Conservation (phyloP, 192 early-diverging fungal species). For the Coemansia sp. region DNA sequence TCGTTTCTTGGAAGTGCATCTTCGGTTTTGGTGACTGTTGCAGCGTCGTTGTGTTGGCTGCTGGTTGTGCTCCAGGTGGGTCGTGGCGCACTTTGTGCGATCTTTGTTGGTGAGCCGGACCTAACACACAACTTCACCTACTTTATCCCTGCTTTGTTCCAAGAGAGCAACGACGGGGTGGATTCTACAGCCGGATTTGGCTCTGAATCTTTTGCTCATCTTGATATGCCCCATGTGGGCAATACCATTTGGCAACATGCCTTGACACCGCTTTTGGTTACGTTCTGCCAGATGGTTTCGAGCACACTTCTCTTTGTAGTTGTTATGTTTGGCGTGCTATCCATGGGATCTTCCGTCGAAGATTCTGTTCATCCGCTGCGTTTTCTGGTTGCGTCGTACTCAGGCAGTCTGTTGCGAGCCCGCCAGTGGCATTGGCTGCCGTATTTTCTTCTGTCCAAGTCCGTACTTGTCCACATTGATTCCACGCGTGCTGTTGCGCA, state of each 20-base stretch:
- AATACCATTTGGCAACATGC: neutral
- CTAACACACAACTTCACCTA: constrained; percentile 43
- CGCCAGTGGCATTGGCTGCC: constrained; percentile 45
- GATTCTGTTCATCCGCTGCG: constrained; percentile 42
- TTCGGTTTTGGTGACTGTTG: constrained; percentile 18
- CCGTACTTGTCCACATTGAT: constrained; percentile 19
- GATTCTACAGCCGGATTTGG: neutral
- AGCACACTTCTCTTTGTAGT: constrained; percentile 40
- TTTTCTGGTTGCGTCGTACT: constrained; percentile 20
- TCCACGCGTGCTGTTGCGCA: constrained; percentile 11
- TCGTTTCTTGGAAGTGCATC: constrained; percentile 14
- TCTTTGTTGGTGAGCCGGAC: constrained; percentile 50
- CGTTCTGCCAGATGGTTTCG: constrained; percentile 36
- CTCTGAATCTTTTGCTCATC: neutral
- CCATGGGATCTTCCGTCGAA: constrained; percentile 37
- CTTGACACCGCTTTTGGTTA: constrained; percentile 23
- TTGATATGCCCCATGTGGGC: neutral
- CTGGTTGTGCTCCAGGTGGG: constrained; percentile 48
- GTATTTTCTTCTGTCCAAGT: constrained; percentile 18
- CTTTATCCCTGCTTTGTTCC: constrained; percentile 38
- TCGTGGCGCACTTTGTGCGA: constrained; percentile 48
- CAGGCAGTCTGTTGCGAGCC: constrained; percentile 27
- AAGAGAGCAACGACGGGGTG: neutral
- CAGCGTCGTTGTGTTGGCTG: constrained; percentile 44
- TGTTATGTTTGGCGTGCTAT: constrained; percentile 48